Conservation (phyloP, 306 rosid genomes). For the Dryas alaskensis region DNA sequence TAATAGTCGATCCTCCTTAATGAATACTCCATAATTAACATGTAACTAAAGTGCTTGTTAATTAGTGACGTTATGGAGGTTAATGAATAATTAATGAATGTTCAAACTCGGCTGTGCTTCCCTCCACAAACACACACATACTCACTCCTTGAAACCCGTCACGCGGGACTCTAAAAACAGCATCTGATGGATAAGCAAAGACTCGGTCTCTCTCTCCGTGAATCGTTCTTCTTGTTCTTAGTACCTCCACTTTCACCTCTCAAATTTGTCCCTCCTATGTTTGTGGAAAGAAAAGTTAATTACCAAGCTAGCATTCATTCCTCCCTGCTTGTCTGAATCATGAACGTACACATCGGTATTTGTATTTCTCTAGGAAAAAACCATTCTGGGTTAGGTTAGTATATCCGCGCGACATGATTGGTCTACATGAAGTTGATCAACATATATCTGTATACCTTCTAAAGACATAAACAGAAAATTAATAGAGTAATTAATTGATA, state of each 20-base stretch:
- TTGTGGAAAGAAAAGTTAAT: not conserved
- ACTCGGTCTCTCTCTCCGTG: slow-evolving; percentile 32
- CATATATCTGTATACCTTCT: not conserved
- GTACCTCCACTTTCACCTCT: too few relatives aligned
- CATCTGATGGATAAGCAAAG: slow-evolving; percentile 2
- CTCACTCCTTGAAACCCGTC: slow-evolving; percentile 44
- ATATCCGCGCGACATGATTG: too few relatives aligned
- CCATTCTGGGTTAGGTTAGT: slow-evolving; percentile 5
- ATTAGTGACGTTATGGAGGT: too few relatives aligned
- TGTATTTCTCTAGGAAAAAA: not conserved
- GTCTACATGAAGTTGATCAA: not conserved
- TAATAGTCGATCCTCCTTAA: too few relatives aligned
- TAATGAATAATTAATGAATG: too few relatives aligned
- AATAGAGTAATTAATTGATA: not conserved
- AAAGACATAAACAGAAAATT: not conserved
- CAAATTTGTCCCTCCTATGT: slow-evolving; percentile 1
- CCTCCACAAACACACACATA: slow-evolving; percentile 40
- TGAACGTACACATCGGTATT: not conserved
- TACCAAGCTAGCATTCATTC: too few relatives aligned
- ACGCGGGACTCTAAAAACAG: not conserved
- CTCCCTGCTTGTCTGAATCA: too few relatives aligned
- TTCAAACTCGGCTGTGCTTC: not conserved
- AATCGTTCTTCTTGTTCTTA: too few relatives aligned
- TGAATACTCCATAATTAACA: too few relatives aligned
- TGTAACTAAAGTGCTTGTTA: too few relatives aligned